These are phyloP conservation scores for Nemania abortiva DNA, from an alignment of 2,329 filamentous ascomycete genomes.

Conservation along the genomic window DNA sequence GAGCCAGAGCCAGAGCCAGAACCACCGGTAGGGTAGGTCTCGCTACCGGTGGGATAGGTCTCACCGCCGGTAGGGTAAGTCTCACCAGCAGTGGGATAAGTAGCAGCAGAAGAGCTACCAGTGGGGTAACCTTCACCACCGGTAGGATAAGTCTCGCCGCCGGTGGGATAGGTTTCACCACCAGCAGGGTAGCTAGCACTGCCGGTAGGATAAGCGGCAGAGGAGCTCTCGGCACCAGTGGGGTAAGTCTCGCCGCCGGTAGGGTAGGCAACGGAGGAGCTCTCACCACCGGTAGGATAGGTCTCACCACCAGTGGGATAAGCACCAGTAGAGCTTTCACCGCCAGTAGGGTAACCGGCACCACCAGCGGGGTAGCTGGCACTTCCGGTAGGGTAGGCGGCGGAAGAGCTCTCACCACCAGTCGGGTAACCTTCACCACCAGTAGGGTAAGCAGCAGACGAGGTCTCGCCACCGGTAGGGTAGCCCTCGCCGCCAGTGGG, in stretches of 20 bases:
- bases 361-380: constrained; percentile 16
- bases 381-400: constrained; percentile 19
- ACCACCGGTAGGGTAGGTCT: constrained; percentile 15
- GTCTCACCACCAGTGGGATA: constrained; percentile 11
- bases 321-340: constrained; percentile 1
- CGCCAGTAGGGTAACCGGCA: constrained; percentile 17
- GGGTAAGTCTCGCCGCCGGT: constrained; percentile 19
- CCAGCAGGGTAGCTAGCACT: constrained; percentile 9
- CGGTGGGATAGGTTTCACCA: constrained; percentile 6
- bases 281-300: constrained; percentile 20
- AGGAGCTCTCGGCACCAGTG: neutral
- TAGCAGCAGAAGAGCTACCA: constrained; percentile 10
- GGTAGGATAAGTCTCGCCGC: constrained; percentile 2
- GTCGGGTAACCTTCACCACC: constrained; percentile 17
- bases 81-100: constrained; percentile 19
- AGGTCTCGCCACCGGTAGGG: neutral
- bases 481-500: neutral
- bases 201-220: constrained; percentile 22
- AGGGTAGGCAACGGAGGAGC: constrained; percentile 9
- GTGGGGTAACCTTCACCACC: constrained; percentile 21
- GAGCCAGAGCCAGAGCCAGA: neutral
- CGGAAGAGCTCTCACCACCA: constrained; percentile 16
- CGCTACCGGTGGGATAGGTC: constrained; percentile 10
- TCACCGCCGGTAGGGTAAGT: constrained; percentile 18
- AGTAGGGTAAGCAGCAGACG: constrained; percentile 7